A percentile compares a stretch with the other conserved stretches of the same genome.
Conservation (phyloP, 140 eudicot genomes). For the Flaveria floridana region DNA sequence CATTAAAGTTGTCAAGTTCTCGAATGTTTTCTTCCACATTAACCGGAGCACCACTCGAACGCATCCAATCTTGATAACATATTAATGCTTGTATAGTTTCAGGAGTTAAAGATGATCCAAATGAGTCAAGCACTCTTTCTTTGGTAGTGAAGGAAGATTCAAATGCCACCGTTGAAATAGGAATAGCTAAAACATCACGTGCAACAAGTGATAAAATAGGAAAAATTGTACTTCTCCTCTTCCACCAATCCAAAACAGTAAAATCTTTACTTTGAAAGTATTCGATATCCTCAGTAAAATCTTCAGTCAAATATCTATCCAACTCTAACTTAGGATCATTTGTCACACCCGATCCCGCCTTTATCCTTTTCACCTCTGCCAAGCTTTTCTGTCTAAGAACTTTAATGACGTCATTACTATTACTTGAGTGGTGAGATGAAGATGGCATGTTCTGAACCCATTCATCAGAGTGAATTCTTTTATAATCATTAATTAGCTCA, state of each 20-base stretch:
- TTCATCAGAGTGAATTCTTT: not conserved
- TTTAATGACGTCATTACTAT: not conserved
- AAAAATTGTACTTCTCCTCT: constrained; percentile 9
- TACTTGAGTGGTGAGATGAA: not conserved
- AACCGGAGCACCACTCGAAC: not conserved
- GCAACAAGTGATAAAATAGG: constrained; percentile 18
- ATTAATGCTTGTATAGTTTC: constrained; percentile 15
- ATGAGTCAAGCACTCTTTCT: constrained; percentile 9
- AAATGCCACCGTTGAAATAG: constrained; percentile 16
- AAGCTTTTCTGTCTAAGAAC: not conserved
- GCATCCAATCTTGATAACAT: constrained; percentile 25
- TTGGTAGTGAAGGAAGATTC: not conserved
- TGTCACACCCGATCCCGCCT: not conserved
- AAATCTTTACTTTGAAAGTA: constrained; percentile 2
- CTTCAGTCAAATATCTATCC: constrained; percentile 8
- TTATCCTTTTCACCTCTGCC: not conserved
- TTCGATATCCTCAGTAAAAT: not conserved
- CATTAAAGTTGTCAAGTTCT: not conserved
- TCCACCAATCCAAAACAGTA: constrained; percentile 21
- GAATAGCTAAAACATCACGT: constrained; percentile 9
- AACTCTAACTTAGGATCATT: constrained; percentile 7
- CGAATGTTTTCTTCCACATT: constrained; percentile 9
- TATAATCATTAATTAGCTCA: constrained; percentile 7
- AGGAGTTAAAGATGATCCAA: constrained; percentile 2
- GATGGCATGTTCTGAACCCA: not conserved